Base-by-base conservation (phyloP, 805 yeast species). In the Sugiyamaella qingdaonensis region DNA sequence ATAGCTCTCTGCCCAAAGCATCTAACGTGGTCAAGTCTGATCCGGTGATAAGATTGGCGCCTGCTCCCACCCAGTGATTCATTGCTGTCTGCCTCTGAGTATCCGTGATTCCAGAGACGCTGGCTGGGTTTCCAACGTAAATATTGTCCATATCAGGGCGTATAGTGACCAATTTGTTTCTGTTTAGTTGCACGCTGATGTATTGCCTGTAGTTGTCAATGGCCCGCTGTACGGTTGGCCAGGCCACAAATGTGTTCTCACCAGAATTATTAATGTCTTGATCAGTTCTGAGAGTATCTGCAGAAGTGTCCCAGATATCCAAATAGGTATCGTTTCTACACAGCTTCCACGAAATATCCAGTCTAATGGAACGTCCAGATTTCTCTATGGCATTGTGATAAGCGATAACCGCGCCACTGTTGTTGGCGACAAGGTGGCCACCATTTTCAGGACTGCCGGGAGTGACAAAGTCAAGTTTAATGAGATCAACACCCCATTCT, bases 131-230 rank as follows among this genome's bases (percentile, higher is more conserved):
- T 10, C 41, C 55, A n/a, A 53, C 55, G 27, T 39, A 43, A 14
- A 53, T 21, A 49, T 53, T 53, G 46, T 53, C 55, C 55, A 53
- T 53, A 27, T 53, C 55, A 19, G 55, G 55, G 39, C 51, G 36
- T 33, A 53, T 33, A 10, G 55, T 53, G 33, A 53, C 37, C 2
- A 27, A 10, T 13, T 18, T n/a, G 34, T 36, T 27, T 13, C 34
- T 24, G 16, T 44, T 35, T 11, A 33, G 31, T 33, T 53, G 55
- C 33, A 53, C 16, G 16, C 32, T 21, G 27, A 53, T 53, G 39
- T 53, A 53, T 24, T 53, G 55, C 10, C 55, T 44, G 32, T 53
- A 53, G 44, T 53, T 53, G 14, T 53, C 55, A 43, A 53, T 53
- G 1, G 55, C 55, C 13, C 51, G 48, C 29, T 53, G 55, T 18